These are phyloP conservation scores for Aureobasidium melanogenum DNA, from an alignment of 2,329 filamentous ascomycete genomes.

Conservation along the genomic window DNA sequence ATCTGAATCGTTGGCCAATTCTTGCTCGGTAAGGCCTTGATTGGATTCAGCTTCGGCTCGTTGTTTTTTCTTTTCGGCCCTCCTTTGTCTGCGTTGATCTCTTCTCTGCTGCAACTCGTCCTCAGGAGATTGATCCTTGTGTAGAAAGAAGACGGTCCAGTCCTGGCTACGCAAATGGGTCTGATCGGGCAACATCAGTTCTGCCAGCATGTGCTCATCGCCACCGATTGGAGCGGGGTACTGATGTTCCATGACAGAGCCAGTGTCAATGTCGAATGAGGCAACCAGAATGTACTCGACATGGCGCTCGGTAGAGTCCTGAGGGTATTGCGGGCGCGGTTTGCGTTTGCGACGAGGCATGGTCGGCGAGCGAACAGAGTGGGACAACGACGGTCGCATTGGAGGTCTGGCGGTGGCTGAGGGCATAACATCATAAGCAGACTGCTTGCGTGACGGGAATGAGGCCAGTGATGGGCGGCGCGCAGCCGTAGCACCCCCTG, in stretches of 20 bases:
- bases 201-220: conserved; percentile 95
- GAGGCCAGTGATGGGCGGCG: conserved; percentile 35
- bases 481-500: conserved; percentile 13
- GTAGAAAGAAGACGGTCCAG: conserved; percentile 98
- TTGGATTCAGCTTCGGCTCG: conserved; percentile 40
- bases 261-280: conserved; percentile 92
- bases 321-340: conserved; percentile 41
- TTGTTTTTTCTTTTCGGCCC: conserved; percentile 28
- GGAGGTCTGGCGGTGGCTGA: not conserved
- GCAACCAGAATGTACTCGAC: conserved; percentile 98
- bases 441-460: conserved; percentile 28
- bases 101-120: conserved; percentile 45
- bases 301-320: conserved; percentile 61
- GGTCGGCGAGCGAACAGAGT: not conserved
- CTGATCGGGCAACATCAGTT: conserved; percentile 97
- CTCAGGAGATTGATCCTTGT: conserved; percentile 72
- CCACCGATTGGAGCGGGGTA: conserved; percentile 91
- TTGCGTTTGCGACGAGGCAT: conserved; percentile 17
- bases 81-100: conserved; percentile 27
- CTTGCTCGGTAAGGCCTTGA: conserved; percentile 29
- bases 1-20: conserved; percentile 45
- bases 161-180: conserved; percentile 91
- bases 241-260: conserved; percentile 97
- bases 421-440: conserved; percentile 9
- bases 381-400: not conserved